These are phyloP conservation scores for Hymenoscyphus fructigenus DNA, from an alignment of 2,329 filamentous ascomycete species.

Conservation along the genomic window DNA sequence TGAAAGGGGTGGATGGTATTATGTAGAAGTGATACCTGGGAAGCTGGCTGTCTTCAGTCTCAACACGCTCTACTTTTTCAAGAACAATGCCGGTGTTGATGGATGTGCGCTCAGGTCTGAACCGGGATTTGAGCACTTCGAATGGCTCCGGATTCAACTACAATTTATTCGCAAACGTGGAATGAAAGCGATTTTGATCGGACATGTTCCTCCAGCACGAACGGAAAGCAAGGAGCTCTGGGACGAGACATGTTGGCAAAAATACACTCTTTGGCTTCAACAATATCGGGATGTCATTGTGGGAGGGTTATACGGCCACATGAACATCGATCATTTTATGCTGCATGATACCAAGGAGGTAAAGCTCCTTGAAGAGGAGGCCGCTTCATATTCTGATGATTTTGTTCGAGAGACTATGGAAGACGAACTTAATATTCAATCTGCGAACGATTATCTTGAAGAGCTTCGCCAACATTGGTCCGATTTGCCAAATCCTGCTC, in stretches of 20 bases:
- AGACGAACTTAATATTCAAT: conserved; percentile 60
- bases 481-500: conserved; percentile 57
- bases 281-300: conserved; percentile 91
- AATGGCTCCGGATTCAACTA: conserved; percentile 91
- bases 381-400: conserved; percentile 27
- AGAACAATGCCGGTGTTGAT: conserved; percentile 89
- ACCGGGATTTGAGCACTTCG: conserved; percentile 91
- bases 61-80: conserved; percentile 96
- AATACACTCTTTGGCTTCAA: conserved; percentile 86
- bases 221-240: conserved; percentile 82
- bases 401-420: conserved; percentile 42
- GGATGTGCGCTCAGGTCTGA: conserved; percentile 78
- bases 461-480: conserved; percentile 79
- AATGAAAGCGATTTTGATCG: conserved; percentile 93
- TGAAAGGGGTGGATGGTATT: conserved; percentile 91
- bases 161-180: conserved; percentile 76
- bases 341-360: conserved; percentile 82
- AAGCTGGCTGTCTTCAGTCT: conserved; percentile 87
- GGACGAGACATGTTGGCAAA: conserved; percentile 98
- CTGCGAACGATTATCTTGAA: conserved; percentile 76
- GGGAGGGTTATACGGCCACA: conserved; percentile 81
- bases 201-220: conserved; percentile 89
- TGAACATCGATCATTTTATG: conserved; percentile 98
- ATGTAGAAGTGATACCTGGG: conserved; percentile 83
- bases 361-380: conserved; percentile 51